Base-by-base conservation (phyloP, 768 basidiomycete species). In the Calvatia gigantea region DNA sequence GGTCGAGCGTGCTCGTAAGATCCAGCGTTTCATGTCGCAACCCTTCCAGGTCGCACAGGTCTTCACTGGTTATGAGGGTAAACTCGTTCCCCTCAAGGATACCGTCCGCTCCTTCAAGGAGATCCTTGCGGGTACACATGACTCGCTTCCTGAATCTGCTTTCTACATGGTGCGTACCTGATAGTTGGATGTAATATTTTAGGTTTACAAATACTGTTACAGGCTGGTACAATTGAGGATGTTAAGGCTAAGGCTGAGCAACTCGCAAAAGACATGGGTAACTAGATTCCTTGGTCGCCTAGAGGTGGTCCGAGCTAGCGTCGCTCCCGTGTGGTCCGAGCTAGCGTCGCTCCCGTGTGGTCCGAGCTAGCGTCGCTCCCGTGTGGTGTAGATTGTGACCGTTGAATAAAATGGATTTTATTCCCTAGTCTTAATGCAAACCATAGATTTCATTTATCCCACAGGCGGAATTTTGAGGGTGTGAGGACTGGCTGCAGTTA, bases 21-120 rank as follows among this genome's bases (percentile, higher is more conserved):
- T 98, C 68, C 94, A 93, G 73, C 90, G 94, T 80, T 98, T 98
- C 91, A 98, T 99, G 97, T 98, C 94, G 64, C 95, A 99, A 78
- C 97, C 97, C 61, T 99, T 99, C 94, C 91, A 92, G 72, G 96
- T 98, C 72, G 97, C 95, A 56, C 94, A 98, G 80, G 94, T 97
- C 75, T 98, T 98, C 86, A 98, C 96, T 69, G 96, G 96, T 81
- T 95, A 92, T 68, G 95, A 97, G 81, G 97, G 96, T 69, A 91
- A 89, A 73, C 91, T 98, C 59, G 96, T 99, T 32, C 80, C 95
- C 12, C 79, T 99, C 62, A 98, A 98, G 82, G 95, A 98, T 71
- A 95, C 93, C 59, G 73, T 95, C 67, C 90, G 91, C 64, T 95
- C 96, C 38, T 98, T 98, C 89, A 94, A 89, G 84, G 94, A 97